Base-by-base conservation (phyloP, 2,329 filamentous ascomycete genomes). In the Ustulina deusta region DNA sequence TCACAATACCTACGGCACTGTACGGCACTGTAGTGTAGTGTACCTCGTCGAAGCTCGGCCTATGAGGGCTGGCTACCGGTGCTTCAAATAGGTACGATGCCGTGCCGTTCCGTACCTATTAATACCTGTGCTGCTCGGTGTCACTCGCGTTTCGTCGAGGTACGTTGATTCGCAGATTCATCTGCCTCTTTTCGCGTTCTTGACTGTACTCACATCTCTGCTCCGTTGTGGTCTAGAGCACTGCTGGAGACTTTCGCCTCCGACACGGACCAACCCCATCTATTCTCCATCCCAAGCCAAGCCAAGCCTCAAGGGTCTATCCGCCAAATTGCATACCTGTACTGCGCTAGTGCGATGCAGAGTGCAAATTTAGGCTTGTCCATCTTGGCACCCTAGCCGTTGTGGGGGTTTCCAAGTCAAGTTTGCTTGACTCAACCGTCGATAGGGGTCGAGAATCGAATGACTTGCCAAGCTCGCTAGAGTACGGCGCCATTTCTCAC, bases 381-480 rank as follows among this genome's bases (percentile, higher is more conserved):
- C 68, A 72, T 67, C 68, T 69, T 72, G 67, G 71, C 61, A 61
- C 66, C 66, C 63, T 59, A 70, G 55, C 65, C 69, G 65, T 71
- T 69, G 59, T 72, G 72, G 66, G 54, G 48, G 55, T 51, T 42
- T 44, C 64, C 67, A 59, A 72, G 61, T 69, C 69, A 61, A 66
- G 62, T 67, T 58, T 52, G 59, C 61, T 58, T 55, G 52, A 49
- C 62, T 40, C 54, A 29, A 40, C 48, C 15, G 32, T 38, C 13
- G 40, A 42, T 49, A 54, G 56, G 40, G 61, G 48, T 27, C 51
- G 22, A 22, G 49, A 61, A 65, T 65, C 61, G 61, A 52, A 57
- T 61, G 62, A 61, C 29, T 54, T 25, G 29, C 32, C 22, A 29
- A 56, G 36, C 51, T 42, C 56, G 34, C 42, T 44, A 61, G 48